Evolutionary conservation across 345 rosid genomes (phyloP).

Genomic region (Acer yangbiense): DNA sequence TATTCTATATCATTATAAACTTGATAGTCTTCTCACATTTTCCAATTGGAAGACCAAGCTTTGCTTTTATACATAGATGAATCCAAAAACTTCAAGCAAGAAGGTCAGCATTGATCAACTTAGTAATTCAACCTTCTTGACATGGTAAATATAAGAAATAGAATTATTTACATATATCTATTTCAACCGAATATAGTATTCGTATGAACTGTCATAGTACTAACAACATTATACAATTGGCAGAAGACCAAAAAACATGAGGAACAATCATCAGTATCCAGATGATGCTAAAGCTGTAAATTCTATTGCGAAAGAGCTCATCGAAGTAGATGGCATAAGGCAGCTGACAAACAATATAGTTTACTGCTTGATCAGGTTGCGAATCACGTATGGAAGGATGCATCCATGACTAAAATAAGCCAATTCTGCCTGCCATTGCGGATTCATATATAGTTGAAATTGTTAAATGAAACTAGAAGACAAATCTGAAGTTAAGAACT

Average conservation of each 20-base stretch:
- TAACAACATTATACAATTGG: neutral
- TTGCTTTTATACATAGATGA: neutral
- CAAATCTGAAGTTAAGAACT: neutral
- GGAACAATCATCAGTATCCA: too few species aligned
- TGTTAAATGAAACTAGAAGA: neutral
- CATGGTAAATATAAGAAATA: neutral
- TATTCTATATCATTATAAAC: constrained; percentile 21
- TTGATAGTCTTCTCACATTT: constrained; percentile 27
- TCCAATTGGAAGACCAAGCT: constrained; percentile 11
- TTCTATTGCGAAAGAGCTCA: neutral
- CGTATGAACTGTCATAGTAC: neutral
- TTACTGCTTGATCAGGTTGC: constrained; percentile 70
- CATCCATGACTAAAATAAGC: constrained; percentile 89
- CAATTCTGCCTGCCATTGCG: constrained; percentile 75
- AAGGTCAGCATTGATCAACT: neutral
- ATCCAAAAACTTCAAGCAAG: neutral
- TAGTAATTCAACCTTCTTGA: constrained; percentile 47
- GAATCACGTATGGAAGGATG: constrained; percentile 89
- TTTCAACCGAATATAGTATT: neutral
- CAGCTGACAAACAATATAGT: neutral
- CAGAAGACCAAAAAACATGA: neutral
- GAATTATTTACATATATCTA: neutral
- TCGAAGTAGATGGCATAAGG: neutral
- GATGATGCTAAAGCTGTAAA: neutral
- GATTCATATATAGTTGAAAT: neutral